Evolutionary conservation across 2,329 filamentous ascomycete species (phyloP), one percentile per base, ranked within the genome.

Genomic region (Xylariaceae sp.): DNA sequence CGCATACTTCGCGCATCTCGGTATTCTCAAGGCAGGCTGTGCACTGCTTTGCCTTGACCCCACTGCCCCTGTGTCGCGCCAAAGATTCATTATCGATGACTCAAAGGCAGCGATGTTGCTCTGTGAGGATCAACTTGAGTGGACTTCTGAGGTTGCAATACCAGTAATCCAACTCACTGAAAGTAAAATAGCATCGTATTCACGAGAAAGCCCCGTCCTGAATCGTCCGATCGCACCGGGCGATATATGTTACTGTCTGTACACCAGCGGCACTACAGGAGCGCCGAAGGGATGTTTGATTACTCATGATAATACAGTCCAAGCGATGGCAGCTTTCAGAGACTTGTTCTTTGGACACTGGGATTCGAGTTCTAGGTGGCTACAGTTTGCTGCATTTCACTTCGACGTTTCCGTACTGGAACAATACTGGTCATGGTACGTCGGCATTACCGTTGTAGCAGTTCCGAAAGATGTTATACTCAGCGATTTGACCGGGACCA

Each of bases 391-490:
- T 1, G 91, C 89, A 0, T 88, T 95, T 45, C 92, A 95, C 64
- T 96, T 96, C 50, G 92, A 96, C 57, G 91, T 96, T 4, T 93
- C 88, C 2, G 86, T 96, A 0, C 74, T 96, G 0, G 91, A 96
- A 61, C 91, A 95, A 59, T 96, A 92, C 63, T 96, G 89, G 89
- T 93, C 85, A 47, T 96, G 91, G 91, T 89, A 85, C 22, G 86
- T 93, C 1, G 90, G 90, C 1, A 90, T 96, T 21, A 84, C 86
- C 4, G 77, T 96, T 1, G 85, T 92, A 2, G 83, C 87, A 2
- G 90, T 88, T 6, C 86, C 88, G 1, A 79, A 88, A 53, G 90
- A 96, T 61, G 62, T 95, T 2, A 84, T 96, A 1, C 83, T 96
- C 25, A 88, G 93, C 56, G 88, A 96, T 56, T 72, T 96, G 14